phyloP scores from a whole-genome alignment of 129 eudicot species.

The Glebionis coronaria region DNA sequence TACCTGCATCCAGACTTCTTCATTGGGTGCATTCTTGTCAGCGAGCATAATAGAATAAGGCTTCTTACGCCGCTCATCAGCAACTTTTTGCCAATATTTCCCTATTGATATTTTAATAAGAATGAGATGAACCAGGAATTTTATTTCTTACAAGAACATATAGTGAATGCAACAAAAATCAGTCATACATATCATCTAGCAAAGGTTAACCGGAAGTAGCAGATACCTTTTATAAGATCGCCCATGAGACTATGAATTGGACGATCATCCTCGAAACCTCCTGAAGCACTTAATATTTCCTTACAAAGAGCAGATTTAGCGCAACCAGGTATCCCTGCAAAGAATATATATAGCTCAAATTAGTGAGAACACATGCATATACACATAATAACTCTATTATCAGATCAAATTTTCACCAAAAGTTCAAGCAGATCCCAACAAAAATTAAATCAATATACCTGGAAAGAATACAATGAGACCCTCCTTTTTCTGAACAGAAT shows the following conservation, averaged over 20 bases:
- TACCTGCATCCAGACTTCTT: conserved; percentile 98
- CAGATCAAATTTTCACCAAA: background rate
- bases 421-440: too few species aligned
- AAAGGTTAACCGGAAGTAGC: background rate
- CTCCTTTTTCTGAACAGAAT: conserved; percentile 57
- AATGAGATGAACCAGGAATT: conserved; percentile 10
- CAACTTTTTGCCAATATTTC: conserved; percentile 78
- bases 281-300: conserved; percentile 59
- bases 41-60: conserved; percentile 88
- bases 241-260: conserved; percentile 93
- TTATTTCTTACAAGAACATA: background rate
- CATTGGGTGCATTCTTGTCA: conserved; percentile 99
- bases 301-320: conserved; percentile 97
- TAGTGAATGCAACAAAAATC: background rate
- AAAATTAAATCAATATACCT: conserved; percentile 36
- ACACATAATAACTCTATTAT: background rate
- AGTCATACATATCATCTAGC: background rate
- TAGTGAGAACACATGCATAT: conserved; percentile 8
- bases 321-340: conserved; percentile 96
- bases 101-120: conserved; percentile 38
- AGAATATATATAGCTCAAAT: background rate
- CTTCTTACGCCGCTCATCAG: conserved; percentile 64
- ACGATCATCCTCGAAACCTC: conserved; percentile 79
- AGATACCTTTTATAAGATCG: conserved; percentile 84
- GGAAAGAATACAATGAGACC: conserved; percentile 97